Evolutionary conservation across 2,329 filamentous ascomycete species (phyloP).

Genomic region (Neofusicoccum kwambonambiense): DNA sequence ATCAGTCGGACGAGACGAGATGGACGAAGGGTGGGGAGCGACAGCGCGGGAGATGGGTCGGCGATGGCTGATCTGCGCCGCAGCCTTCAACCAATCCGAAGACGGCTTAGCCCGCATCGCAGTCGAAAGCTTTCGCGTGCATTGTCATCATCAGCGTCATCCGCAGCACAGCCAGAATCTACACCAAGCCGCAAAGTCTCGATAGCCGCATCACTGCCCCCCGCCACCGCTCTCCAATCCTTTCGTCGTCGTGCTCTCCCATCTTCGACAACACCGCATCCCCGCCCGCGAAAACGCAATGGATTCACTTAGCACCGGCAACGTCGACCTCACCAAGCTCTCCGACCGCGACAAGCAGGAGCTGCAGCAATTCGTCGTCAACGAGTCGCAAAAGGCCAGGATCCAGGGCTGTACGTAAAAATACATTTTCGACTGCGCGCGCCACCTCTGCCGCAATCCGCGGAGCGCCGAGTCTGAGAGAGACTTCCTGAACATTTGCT

Average conservation of each 20-base stretch:
- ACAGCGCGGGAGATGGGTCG: background rate
- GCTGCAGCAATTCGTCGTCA: constrained; percentile 79
- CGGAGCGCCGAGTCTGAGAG: constrained; percentile 22
- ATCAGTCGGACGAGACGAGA: background rate
- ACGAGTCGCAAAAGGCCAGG: constrained; percentile 81
- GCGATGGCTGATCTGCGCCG: background rate
- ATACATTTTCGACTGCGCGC: background rate
- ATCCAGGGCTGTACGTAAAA: constrained; percentile 50
- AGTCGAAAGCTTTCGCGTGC: constrained; percentile 8
- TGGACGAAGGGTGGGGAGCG: background rate
- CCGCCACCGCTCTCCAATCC: background rate
- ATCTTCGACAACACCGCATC: background rate
- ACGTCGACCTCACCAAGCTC: constrained; percentile 67
- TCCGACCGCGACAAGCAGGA: constrained; percentile 81
- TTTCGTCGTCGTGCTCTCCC: background rate
- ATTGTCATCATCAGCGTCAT: constrained; percentile 16
- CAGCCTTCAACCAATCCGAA: background rate
- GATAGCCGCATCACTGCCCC: background rate
- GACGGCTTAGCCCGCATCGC: background rate
- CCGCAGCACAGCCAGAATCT: background rate
- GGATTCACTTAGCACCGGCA: constrained; percentile 5
- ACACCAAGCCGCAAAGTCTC: background rate
- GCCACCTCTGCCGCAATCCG: background rate
- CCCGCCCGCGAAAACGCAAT: background rate
- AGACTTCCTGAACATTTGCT: constrained; percentile 23